Base-by-base conservation (phyloP, 1,284 basidiomycete genomes). In the Pterulicium gracile region DNA sequence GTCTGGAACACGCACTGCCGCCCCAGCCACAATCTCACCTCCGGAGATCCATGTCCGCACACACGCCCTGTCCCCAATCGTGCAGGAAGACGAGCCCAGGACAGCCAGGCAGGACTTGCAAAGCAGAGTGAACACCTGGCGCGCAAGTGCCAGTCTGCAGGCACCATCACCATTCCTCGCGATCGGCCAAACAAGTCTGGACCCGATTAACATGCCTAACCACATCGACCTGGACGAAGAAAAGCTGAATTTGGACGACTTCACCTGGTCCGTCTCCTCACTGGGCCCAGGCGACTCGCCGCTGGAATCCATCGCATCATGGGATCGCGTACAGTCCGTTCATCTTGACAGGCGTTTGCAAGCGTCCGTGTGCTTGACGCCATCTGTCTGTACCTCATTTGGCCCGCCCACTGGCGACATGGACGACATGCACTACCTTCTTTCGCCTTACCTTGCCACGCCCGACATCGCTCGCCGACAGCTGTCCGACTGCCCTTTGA, bases 211-310 rank as follows among this genome's bases (percentile, higher is more conserved):
- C 52, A 65, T 77, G 55, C 73, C 79, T 1, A 75, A 74, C 51
- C 62, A 61, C 12, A 53, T 73, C 24, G 52, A 65, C 18, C 60
- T 72, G 20, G 61, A 66, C 14, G 66, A 67, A 5, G 60, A 58
- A 13, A 64, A 63, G 41, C 63, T 84, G 44, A 72, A 81, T 51
- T 59, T 81, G 15, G 75, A 77, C 39, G 81, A 85, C 52, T 87
- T 74, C 55, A 58, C 69, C 7, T 87, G 82, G 79, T 83, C 81
- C 3, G 67, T 77, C 20, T 79, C 79, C 4, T 86, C 83, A 5
- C 62, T 62, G 2, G 81, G 83, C 10, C 82, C 82, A 22, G 64
- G 62, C 19, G 71, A 72, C 47, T 60, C 63, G 41, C 62, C 68
- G 43, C 54, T 62, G 17, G 57, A 65, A 34, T 67, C 65, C 10